Base-by-base conservation (phyloP, 768 basidiomycete genomes). In the Phaffia tasmanica region DNA sequence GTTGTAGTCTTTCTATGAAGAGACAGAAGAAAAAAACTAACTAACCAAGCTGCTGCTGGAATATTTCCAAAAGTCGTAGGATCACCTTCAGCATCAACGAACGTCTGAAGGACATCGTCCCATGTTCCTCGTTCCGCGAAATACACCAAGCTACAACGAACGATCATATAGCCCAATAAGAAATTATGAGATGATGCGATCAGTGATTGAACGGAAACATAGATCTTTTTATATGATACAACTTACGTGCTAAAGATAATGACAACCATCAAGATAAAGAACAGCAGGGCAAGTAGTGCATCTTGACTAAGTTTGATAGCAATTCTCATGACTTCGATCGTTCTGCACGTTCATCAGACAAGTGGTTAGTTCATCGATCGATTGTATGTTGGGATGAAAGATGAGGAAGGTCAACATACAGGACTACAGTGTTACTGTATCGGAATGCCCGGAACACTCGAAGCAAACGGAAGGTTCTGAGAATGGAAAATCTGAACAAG, bases 301-400 rank as follows among this genome's bases (percentile, higher is more conserved):
- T 93, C 88, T 70, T 89, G 86, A 0, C 88, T 91, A 68, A 89
- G 81, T 59, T 86, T 82, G 47, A 92, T 85, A 35, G 89, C 85
- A 35, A 94, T 81, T 74, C 87, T 90, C 91, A 94, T 95, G 72
- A 89, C 88, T 79, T 90, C 87, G 58, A 89, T 89, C 0, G 88
- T 89, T 56, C 87, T 47, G 23, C 48, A 58, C 23, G 48, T 30
- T 18, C 7, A 23, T 53, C 4, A 42, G 9, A 57, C 1, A 5
- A 51, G 47, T 32, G 29, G 49, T 16, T 30, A 30, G 9, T 30
- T 32, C n/a, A 16, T 3, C 35, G 23, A 46, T 21, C 23, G 23
- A 9, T 48, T 46, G 18, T 6, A 5, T 6, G 30, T 9, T n/a
- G 58, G 29, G 1, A 14, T n/a, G 23, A 8, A 27, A 23, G 47